A percentile compares a stretch with the other conserved stretches of the same genome.
These are phyloP conservation scores for Saccharum hybrid DNA, from an alignment of 202 grass and related monocot species.

Conservation along the genomic window DNA sequence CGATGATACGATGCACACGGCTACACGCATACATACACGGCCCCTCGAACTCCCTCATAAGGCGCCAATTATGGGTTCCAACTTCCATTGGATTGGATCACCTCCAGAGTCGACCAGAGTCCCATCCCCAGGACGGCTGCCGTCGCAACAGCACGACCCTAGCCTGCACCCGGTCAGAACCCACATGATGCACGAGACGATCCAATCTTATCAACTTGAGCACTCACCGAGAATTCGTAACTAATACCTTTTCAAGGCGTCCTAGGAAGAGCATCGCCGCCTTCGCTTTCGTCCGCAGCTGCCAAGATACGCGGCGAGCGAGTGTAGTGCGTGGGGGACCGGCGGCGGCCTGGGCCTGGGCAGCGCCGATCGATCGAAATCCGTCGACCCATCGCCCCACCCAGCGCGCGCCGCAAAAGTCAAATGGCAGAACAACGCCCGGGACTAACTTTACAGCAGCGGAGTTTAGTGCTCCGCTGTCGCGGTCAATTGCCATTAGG, in stretches of 20 bases:
- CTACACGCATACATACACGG: not conserved
- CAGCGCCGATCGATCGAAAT: not conserved
- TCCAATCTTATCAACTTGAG: constrained; percentile 22
- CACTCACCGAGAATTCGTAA: not conserved
- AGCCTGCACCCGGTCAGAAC: not conserved
- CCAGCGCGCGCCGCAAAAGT: constrained; percentile 16
- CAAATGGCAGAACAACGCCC: constrained; percentile 44
- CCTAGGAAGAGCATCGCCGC: not conserved
- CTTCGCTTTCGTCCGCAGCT: not conserved
- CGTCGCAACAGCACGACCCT: not conserved
- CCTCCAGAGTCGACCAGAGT: not conserved
- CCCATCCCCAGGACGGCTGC: not conserved
- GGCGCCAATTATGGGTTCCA: constrained; percentile 45
- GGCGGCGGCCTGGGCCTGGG: not conserved
- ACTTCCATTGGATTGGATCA: not conserved
- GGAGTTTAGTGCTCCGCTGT: constrained; percentile 40
- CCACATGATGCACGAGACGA: constrained; percentile 30
- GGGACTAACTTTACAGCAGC: constrained; percentile 9
- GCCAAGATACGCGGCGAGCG: constrained; percentile 19
- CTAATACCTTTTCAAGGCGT: not conserved
- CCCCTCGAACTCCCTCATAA: not conserved
- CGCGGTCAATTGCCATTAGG: constrained; percentile 35
- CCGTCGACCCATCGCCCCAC: not conserved
- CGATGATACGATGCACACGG: not conserved
- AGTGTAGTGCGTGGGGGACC: constrained; percentile 24